Evolutionary conservation across 768 basidiomycete genomes (phyloP).

Genomic region (Tylopilus rubrobrunneus): DNA sequence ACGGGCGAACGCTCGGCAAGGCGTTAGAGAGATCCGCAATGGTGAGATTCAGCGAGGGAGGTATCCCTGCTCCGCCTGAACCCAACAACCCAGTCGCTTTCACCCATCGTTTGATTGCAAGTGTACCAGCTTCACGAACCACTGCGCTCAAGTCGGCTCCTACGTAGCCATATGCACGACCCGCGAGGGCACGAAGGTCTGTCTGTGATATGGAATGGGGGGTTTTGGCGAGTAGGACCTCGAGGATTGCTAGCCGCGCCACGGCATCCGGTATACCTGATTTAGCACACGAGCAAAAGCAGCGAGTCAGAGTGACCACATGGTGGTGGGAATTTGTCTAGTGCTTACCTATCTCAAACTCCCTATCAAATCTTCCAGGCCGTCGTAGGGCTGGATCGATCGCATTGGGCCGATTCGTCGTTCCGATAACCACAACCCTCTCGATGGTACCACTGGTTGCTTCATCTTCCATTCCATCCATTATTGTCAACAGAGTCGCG

Average conservation of each 20-base stretch:
- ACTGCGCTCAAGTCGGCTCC: conserved; percentile 93
- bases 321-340: neutral
- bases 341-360: conserved; percentile 85
- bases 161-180: conserved; percentile 91
- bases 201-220: conserved; percentile 65
- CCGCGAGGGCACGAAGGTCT: conserved; percentile 65
- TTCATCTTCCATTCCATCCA: conserved; percentile 80
- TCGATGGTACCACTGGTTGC: conserved; percentile 36
- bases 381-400: conserved; percentile 90
- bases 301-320: neutral
- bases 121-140: conserved; percentile 88
- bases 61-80: conserved; percentile 4
- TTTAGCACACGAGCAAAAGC: neutral
- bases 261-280: conserved; percentile 85
- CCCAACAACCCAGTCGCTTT: conserved; percentile 18
- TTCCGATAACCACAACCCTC: conserved; percentile 91
- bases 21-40: conserved; percentile 64
- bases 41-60: conserved; percentile 39
- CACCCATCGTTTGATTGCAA: conserved; percentile 84
- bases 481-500: conserved; percentile 87
- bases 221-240: conserved; percentile 77
- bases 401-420: conserved; percentile 92
- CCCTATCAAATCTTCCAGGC: conserved; percentile 90
- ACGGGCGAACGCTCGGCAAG: conserved; percentile 80
- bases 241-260: conserved; percentile 80